phyloP scores from a whole-genome alignment of 2,329 filamentous ascomycete genomes.

The Cryphonectria nitschkei region DNA sequence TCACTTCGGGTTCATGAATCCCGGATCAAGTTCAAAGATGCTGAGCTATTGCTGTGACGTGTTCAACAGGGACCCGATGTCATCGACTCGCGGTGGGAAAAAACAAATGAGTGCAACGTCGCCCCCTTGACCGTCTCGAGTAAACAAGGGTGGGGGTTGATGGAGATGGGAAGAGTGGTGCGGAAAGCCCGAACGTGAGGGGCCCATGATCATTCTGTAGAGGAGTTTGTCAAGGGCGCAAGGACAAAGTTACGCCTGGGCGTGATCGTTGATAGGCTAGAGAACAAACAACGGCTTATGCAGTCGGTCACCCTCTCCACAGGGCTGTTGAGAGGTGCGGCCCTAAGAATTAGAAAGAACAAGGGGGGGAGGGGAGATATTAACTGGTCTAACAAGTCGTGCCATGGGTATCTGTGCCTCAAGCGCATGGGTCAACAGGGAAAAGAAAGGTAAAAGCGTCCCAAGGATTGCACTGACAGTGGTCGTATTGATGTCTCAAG shows the following conservation, averaged over 20 bases:
- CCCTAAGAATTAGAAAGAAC: neutral
- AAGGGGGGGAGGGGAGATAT: neutral
- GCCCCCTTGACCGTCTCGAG: neutral
- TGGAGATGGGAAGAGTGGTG: neutral
- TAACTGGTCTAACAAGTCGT: neutral
- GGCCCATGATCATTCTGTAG: neutral
- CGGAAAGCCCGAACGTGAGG: neutral
- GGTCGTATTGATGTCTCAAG: neutral
- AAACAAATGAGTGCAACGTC: neutral
- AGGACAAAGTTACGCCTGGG: neutral
- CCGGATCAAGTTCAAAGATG: neutral
- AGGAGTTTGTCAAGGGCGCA: neutral
- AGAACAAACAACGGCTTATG: neutral
- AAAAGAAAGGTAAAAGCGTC: neutral
- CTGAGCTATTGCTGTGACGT: neutral
- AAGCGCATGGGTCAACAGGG: neutral
- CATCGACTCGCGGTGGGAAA: neutral
- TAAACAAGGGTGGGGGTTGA: neutral
- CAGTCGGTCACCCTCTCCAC: neutral
- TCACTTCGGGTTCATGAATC: neutral
- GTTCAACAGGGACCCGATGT: neutral
- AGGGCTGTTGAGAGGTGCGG: neutral
- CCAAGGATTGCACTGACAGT: neutral
- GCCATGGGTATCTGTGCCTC: neutral
- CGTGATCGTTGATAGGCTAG: neutral